Evolutionary conservation across 106 monocot species (phyloP).

Genomic region (Dendrobium chrysotoxum): DNA sequence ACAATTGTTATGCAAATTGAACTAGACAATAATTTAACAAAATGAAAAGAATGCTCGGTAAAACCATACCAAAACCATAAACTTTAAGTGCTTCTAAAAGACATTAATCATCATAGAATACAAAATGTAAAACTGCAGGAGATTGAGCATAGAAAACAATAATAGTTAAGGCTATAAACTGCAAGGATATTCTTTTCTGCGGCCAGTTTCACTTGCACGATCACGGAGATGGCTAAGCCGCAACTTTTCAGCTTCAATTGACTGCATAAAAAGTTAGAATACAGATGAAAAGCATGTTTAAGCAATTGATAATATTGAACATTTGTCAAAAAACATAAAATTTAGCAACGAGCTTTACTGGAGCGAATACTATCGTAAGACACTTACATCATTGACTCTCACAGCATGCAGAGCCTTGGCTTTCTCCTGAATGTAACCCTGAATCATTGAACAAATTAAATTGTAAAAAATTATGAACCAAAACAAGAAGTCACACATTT

Average conservation of each 20-base stretch:
- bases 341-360: too few species aligned
- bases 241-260: slow-evolving; percentile 70
- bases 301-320: not conserved
- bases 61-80: not conserved
- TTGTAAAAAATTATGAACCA: not conserved
- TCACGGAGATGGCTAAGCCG: slow-evolving; percentile 76
- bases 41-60: not conserved
- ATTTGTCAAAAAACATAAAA: not conserved
- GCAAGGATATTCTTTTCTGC: slow-evolving; percentile 88
- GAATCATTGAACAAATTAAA: slow-evolving; percentile 11
- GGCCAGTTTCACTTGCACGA: slow-evolving; percentile 90
- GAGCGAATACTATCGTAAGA: slow-evolving; percentile 1
- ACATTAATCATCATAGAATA: not conserved
- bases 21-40: not conserved
- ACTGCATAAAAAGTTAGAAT: slow-evolving; percentile 26
- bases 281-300: not conserved
- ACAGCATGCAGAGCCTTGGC: slow-evolving; percentile 64
- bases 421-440: slow-evolving; percentile 80
- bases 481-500: not conserved
- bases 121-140: not conserved
- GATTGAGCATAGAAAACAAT: not conserved
- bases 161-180: not conserved
- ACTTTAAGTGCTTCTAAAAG: not conserved
- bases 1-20: not conserved
- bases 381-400: slow-evolving; percentile 84